Conservation (phyloP, 805 yeast species). For the Allodekkera sacchari region DNA sequence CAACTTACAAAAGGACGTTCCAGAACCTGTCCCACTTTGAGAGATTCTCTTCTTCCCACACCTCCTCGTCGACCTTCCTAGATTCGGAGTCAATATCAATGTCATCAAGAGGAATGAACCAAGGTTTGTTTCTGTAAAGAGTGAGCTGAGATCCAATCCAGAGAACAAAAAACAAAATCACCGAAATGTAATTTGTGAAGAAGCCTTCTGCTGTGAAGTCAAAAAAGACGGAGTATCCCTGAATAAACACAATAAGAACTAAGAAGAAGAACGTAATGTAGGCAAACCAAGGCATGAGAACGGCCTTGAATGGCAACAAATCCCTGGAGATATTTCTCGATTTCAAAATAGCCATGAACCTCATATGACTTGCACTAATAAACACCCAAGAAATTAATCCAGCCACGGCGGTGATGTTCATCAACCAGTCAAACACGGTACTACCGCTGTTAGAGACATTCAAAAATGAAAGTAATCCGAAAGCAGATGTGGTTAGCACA, state of each 20-base stretch:
- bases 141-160: slow-evolving; percentile 46
- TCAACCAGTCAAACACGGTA: slow-evolving; percentile 62
- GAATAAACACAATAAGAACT: slow-evolving; percentile 51
- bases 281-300: slow-evolving; percentile 55
- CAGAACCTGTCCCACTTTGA: slow-evolving; percentile 6
- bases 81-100: slow-evolving; percentile 34
- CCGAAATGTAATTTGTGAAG: slow-evolving; percentile 64
- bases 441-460: slow-evolving; percentile 43
- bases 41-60: slow-evolving; percentile 40
- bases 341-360: slow-evolving; percentile 61
- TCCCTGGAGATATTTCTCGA: slow-evolving; percentile 58
- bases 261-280: slow-evolving; percentile 51
- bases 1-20: slow-evolving; percentile 4
- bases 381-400: slow-evolving; percentile 70
- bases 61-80: slow-evolving; percentile 28
- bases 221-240: slow-evolving; percentile 62
- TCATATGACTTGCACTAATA: slow-evolving; percentile 54
- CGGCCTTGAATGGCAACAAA: slow-evolving; percentile 65
- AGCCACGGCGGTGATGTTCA: slow-evolving; percentile 70
- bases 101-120: slow-evolving; percentile 41
- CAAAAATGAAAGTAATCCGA: slow-evolving; percentile 60
- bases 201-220: slow-evolving; percentile 44
- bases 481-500: slow-evolving; percentile 47
- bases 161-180: slow-evolving; percentile 46
- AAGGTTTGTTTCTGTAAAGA: slow-evolving; percentile 37